Percentiles rank a stretch among this genome's conserved stretches.
phyloP scores from a whole-genome alignment of 2,329 filamentous ascomycete species.

The Hypoxylon sp. region DNA sequence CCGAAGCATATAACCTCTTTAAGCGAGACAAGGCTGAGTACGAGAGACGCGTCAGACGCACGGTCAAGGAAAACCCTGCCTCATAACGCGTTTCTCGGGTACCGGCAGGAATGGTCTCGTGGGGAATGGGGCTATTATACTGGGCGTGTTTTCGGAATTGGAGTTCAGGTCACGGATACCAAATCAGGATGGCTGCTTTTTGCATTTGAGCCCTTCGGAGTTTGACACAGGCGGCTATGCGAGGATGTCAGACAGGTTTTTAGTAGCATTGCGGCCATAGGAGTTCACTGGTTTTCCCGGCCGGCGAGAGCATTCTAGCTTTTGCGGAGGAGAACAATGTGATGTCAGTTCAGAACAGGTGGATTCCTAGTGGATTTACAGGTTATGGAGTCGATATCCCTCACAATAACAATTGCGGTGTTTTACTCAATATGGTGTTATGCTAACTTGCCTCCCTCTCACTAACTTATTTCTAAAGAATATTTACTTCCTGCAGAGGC shows the following conservation, averaged over 20 bases:
- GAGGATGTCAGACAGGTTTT: conserved; percentile 31
- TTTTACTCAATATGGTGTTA: background rate
- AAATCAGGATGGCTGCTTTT: conserved; percentile 43
- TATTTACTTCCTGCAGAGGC: background rate
- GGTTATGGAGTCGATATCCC: conserved; percentile 11
- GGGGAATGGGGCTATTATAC: conserved; percentile 18
- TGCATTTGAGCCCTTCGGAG: conserved; percentile 45
- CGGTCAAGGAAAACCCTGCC: conserved; percentile 92
- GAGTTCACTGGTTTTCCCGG: conserved; percentile 20
- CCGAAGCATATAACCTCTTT: conserved; percentile 96
- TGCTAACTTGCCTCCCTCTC: background rate
- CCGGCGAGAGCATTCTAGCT: conserved; percentile 4
- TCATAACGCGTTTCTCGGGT: conserved; percentile 30
- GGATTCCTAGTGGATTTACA: conserved; percentile 11
- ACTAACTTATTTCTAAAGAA: background rate
- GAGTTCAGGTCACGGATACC: conserved; percentile 47
- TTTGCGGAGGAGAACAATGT: conserved; percentile 8
- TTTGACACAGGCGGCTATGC: conserved; percentile 36
- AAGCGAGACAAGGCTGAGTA: conserved; percentile 92
- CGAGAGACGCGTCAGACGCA: conserved; percentile 86
- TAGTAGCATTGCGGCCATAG: conserved; percentile 20
- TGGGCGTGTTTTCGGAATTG: conserved; percentile 35
- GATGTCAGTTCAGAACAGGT: conserved; percentile 9
- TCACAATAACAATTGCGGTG: conserved; percentile 5
- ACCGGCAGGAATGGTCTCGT: conserved; percentile 10